Percentiles rank a stretch among this genome's conserved stretches.
Conservation (phyloP, 2,329 filamentous ascomycete species). For the Xenoacremonium recifei region DNA sequence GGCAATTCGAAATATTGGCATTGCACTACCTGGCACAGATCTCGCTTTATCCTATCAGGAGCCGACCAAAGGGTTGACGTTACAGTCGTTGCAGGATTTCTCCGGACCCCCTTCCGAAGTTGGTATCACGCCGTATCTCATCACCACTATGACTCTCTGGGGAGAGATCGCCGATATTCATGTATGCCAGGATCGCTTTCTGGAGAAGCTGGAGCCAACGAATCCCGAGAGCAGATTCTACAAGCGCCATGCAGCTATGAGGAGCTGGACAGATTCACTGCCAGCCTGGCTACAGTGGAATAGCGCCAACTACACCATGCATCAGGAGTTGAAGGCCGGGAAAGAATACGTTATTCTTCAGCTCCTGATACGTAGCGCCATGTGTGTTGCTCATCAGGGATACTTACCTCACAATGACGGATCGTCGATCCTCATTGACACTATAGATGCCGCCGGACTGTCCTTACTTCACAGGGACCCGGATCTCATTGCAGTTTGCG, state of each 20-base stretch:
- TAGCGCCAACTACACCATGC: not conserved
- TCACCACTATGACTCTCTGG: constrained; percentile 16
- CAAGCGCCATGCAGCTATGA: not conserved
- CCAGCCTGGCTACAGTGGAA: not conserved
- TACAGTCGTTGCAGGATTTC: not conserved
- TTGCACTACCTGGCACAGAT: not conserved
- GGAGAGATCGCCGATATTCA: constrained; percentile 14
- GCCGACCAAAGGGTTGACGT: not conserved
- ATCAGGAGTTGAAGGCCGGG: not conserved
- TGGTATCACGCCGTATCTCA: constrained; percentile 13
- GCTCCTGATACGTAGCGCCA: not conserved
- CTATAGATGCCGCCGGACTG: constrained; percentile 17
- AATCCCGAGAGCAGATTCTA: constrained; percentile 3
- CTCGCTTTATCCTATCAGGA: not conserved
- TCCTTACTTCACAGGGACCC: constrained; percentile 16
- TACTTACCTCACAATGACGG: constrained; percentile 14
- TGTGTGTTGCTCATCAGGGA: not conserved
- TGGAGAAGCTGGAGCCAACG: constrained; percentile 11
- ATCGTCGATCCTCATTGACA: constrained; percentile 13
- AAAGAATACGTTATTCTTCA: not conserved
- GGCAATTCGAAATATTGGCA: not conserved
- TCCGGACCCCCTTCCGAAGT: constrained; percentile 12
- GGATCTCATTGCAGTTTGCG: not conserved
- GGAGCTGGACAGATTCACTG: not conserved
- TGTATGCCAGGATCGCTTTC: constrained; percentile 5